phyloP scores from a whole-genome alignment of 768 basidiomycete genomes.

The Trametes meyenii region DNA sequence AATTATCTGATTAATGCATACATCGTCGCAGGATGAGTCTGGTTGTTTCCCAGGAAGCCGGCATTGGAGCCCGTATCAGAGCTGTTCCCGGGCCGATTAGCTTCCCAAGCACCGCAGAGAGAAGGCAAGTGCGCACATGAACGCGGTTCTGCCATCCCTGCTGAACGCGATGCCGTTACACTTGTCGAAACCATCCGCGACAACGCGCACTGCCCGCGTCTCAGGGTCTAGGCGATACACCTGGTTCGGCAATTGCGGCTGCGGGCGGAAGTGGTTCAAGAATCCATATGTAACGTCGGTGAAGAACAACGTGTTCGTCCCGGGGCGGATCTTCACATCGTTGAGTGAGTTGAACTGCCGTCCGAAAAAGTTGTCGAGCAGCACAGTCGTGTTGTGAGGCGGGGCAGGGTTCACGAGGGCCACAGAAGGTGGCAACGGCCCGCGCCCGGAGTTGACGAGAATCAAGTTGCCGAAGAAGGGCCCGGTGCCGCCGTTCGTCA shows the following conservation, averaged over 20 bases:
- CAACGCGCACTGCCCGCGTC: constrained; percentile 65
- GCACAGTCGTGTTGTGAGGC: constrained; percentile 67
- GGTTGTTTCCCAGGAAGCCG: constrained; percentile 53
- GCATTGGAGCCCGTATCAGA: constrained; percentile 52
- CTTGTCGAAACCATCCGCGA: constrained; percentile 75
- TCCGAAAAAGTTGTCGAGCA: constrained; percentile 80
- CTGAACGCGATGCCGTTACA: constrained; percentile 78
- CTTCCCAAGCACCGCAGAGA: background rate
- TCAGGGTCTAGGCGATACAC: constrained; percentile 77
- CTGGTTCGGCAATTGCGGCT: constrained; percentile 68
- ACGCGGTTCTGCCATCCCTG: constrained; percentile 64
- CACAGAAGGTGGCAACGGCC: constrained; percentile 60
- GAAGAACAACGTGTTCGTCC: constrained; percentile 69
- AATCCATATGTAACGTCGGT: constrained; percentile 75
- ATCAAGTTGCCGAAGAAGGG: constrained; percentile 61
- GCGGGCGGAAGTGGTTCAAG: constrained; percentile 65
- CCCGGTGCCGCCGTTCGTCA: constrained; percentile 73
- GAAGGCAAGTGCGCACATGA: constrained; percentile 47
- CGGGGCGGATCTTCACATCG: constrained; percentile 74
- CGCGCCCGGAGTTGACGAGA: constrained; percentile 68
- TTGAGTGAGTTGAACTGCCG: constrained; percentile 83
- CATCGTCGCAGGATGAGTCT: constrained; percentile 70
- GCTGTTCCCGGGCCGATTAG: constrained; percentile 35
- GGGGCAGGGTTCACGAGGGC: constrained; percentile 63
- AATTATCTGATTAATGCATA: constrained; percentile 35